Percentiles rank a stretch among this genome's conserved stretches.
Conservation (phyloP, 1,139 yeast species). For the Magnusiomyces fungicola region DNA sequence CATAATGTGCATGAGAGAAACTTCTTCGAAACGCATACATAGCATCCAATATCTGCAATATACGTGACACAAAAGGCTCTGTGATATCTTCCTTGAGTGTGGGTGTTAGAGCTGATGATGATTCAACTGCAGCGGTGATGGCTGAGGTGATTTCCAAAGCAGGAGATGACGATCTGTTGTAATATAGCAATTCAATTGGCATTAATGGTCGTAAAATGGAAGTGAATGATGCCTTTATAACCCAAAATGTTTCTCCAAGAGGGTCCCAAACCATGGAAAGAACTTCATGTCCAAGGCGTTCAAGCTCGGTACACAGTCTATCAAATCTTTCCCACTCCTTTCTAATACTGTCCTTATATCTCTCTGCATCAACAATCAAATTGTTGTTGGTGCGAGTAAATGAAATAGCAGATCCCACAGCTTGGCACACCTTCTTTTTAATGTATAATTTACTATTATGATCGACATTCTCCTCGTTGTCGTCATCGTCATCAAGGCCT, state of each 20-base stretch:
- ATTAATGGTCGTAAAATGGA: slow-evolving; percentile 21
- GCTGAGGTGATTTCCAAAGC: not conserved
- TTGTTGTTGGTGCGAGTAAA: slow-evolving; percentile 10
- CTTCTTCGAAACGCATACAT: slow-evolving; percentile 9
- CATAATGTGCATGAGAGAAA: slow-evolving; percentile 10
- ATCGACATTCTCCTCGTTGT: not conserved
- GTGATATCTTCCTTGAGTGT: not conserved
- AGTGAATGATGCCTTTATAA: slow-evolving; percentile 21
- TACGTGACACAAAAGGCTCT: not conserved
- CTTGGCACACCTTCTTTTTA: slow-evolving; percentile 28
- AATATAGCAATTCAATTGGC: slow-evolving; percentile 20
- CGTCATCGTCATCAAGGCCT: slow-evolving; percentile 16
- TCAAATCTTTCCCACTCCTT: slow-evolving; percentile 55
- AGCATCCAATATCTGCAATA: slow-evolving; percentile 10
- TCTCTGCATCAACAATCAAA: slow-evolving; percentile 17
- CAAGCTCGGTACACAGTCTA: slow-evolving; percentile 59
- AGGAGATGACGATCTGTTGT: slow-evolving; percentile 21
- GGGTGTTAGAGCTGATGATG: not conserved
- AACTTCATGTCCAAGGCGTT: slow-evolving; percentile 51
- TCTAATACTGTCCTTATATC: slow-evolving; percentile 29
- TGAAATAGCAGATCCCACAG: slow-evolving; percentile 28
- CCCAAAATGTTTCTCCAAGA: slow-evolving; percentile 14
- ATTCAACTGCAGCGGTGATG: not conserved
- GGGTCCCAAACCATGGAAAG: slow-evolving; percentile 34
- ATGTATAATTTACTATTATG: slow-evolving; percentile 18